Conservation (phyloP, 345 rosid species). For the Lepidium africanum region DNA sequence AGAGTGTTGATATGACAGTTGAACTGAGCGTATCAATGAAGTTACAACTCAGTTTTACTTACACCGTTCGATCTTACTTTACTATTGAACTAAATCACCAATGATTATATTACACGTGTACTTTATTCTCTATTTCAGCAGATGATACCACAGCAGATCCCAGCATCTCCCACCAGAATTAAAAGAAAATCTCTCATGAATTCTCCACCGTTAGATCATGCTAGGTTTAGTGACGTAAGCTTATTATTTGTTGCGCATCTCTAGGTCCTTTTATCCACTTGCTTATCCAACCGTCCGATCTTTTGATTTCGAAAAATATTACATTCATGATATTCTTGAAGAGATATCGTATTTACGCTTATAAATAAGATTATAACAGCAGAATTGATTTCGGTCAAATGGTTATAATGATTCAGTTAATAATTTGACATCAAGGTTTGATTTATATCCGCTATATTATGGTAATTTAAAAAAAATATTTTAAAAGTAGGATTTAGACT, state of each 20-base stretch:
- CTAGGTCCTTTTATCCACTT: constrained; percentile 21
- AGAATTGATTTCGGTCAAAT: no score
- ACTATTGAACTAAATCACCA: not conserved
- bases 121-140: not conserved
- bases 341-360: no score
- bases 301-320: no score
- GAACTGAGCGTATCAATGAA: constrained; percentile 9
- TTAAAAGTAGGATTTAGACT: no score
- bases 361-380: no score
- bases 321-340: no score
- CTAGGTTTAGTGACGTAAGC: constrained; percentile 12
- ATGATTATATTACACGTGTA: not conserved
- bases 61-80: constrained; percentile 20
- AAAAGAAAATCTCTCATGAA: not conserved
- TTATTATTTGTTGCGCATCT: constrained; percentile 16
- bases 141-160: constrained; percentile 18
- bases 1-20: constrained; percentile 7
- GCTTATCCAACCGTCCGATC: constrained; percentile 18
- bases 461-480: no score
- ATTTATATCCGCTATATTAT: no score
- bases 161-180: not conserved
- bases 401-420: no score
- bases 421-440: no score
- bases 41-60: constrained; percentile 8
- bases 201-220: constrained; percentile 27